Conservation (phyloP, 164 flowering plant genomes). For the Vitis riparia region DNA sequence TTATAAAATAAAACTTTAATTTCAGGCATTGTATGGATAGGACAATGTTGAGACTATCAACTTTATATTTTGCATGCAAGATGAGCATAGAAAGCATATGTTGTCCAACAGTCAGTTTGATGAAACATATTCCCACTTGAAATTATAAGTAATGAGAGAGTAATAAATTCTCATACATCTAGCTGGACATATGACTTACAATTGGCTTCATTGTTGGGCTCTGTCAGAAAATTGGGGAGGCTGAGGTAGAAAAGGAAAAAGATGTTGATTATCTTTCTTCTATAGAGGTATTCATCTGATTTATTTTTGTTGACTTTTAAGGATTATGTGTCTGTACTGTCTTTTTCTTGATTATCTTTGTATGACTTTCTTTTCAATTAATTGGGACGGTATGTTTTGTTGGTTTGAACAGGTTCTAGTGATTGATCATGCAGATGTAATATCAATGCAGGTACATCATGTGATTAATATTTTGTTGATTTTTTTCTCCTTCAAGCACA, state of each 20-base stretch:
- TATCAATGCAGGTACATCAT: conserved; percentile 78
- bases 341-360: neutral
- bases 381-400: neutral
- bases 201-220: conserved; percentile 5
- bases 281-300: conserved; percentile 62
- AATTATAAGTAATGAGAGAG: neutral
- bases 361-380: conserved; percentile 1
- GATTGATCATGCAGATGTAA: conserved; percentile 91
- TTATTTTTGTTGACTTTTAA: neutral
- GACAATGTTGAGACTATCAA: no score
- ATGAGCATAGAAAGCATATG: no score
- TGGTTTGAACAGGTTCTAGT: conserved; percentile 61
- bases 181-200: neutral
- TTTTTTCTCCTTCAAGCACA: no score
- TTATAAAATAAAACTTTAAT: no score
- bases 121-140: neutral
- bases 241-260: conserved; percentile 62
- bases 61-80: no score
- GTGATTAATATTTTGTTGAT: neutral
- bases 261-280: conserved; percentile 95
- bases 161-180: neutral
- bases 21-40: no score
- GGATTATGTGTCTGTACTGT: no score
- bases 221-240: conserved; percentile 73
- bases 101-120: neutral